Evolutionary conservation across 2,329 filamentous ascomycete species (phyloP).

Genomic region (Sclerotinia minor): DNA sequence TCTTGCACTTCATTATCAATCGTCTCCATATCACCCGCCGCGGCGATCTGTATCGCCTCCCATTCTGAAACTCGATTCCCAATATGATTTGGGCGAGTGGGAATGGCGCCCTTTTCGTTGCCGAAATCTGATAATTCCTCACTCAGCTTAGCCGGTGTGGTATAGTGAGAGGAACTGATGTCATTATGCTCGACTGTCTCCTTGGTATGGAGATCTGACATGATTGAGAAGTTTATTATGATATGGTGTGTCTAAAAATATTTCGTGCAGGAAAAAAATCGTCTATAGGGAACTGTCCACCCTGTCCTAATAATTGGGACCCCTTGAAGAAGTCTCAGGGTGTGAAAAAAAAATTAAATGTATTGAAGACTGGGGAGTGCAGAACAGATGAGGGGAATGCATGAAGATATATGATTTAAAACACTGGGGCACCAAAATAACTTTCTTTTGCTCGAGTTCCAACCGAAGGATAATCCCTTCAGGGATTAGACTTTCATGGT

Average conservation of each 20-base stretch:
- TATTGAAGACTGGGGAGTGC: background rate
- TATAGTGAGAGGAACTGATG: background rate
- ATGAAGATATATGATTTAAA: slow-evolving; percentile 20
- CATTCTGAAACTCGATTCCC: slow-evolving; percentile 35
- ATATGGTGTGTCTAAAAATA: background rate
- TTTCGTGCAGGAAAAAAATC: background rate
- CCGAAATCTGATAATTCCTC: slow-evolving; percentile 10
- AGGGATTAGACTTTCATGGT: background rate
- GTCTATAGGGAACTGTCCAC: slow-evolving; percentile 1
- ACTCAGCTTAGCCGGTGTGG: slow-evolving; percentile 4
- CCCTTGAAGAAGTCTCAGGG: background rate
- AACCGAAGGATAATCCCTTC: slow-evolving; percentile 8
- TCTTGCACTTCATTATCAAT: slow-evolving; percentile 42
- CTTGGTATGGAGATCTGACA: slow-evolving; percentile 17
- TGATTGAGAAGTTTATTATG: slow-evolving; percentile 2
- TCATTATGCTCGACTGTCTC: background rate
- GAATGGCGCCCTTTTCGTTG: slow-evolving; percentile 7
- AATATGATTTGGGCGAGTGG: slow-evolving; percentile 16
- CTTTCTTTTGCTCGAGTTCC: background rate
- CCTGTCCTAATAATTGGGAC: background rate
- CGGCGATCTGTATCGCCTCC: slow-evolving; percentile 40
- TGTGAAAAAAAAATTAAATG: background rate
- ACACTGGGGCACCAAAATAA: background rate
- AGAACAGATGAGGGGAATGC: background rate
- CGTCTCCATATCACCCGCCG: slow-evolving; percentile 37